A percentile compares a stretch with the other conserved stretches of the same genome.
These are phyloP conservation scores for Iris macrosiphon DNA, from an alignment of 106 monocot genomes.

Conservation along the genomic window DNA sequence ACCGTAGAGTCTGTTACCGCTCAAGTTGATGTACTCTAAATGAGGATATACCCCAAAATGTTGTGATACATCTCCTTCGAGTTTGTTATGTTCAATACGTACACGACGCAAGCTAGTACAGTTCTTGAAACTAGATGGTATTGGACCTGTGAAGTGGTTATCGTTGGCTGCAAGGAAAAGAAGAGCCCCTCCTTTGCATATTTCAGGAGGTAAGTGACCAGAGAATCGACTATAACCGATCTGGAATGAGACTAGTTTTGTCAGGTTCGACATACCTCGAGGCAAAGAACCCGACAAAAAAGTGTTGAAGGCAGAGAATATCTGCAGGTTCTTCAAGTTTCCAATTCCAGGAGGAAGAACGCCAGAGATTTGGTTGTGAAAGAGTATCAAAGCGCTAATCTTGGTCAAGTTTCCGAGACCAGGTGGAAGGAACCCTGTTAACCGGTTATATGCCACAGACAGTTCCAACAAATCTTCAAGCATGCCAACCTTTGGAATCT, in stretches of 20 bases:
- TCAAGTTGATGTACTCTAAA: background rate
- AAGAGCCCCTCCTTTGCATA: constrained; percentile 16
- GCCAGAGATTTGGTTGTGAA: background rate
- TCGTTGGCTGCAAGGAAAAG: background rate
- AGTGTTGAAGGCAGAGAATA: too few relatives aligned
- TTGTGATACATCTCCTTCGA: background rate
- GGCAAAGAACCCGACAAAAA: constrained; percentile 6
- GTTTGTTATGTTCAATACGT: background rate
- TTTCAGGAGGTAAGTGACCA: constrained; percentile 1
- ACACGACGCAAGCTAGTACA: constrained; percentile 7
- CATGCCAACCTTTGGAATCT: constrained; percentile 10
- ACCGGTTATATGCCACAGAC: background rate
- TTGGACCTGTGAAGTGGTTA: constrained; percentile 3
- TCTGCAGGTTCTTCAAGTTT: background rate
- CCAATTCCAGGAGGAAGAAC: constrained; percentile 16
- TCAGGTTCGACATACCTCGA: background rate
- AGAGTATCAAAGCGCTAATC: background rate
- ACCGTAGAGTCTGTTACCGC: constrained; percentile 2
- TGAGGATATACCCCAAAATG: constrained; percentile 10
- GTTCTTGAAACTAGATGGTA: constrained; percentile 11
- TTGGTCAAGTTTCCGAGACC: constrained; percentile 3
- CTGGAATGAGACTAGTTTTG: background rate
- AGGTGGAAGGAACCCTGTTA: constrained; percentile 8
- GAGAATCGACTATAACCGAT: constrained; percentile 1
- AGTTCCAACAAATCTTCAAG: background rate